A percentile compares a stretch with the other conserved stretches of the same genome.
Evolutionary conservation across 2,329 filamentous ascomycete species (phyloP).

Genomic region (Colletotrichum endophyticum): DNA sequence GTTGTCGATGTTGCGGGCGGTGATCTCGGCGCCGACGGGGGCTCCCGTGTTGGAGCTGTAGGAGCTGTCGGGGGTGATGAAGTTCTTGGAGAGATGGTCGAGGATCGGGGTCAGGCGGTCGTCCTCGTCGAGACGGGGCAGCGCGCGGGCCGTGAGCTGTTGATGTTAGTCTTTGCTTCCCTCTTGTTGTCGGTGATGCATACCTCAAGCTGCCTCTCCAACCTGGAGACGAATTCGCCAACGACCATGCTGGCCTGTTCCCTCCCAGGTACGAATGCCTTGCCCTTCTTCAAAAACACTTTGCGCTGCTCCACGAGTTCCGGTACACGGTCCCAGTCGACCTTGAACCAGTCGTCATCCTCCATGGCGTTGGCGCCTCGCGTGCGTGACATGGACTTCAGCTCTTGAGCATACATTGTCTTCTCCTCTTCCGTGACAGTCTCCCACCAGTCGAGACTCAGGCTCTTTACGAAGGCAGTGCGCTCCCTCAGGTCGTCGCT

Average conservation of each 20-base stretch:
- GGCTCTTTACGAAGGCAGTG: conserved; percentile 73
- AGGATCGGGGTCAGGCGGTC: conserved; percentile 78
- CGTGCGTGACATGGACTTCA: conserved; percentile 57
- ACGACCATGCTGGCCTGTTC: conserved; percentile 91
- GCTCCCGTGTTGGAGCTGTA: conserved; percentile 71
- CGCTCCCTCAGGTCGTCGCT: conserved; percentile 78
- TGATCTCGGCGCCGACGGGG: conserved; percentile 74
- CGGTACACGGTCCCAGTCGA: conserved; percentile 92
- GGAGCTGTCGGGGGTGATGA: conserved; percentile 86
- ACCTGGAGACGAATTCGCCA: conserved; percentile 78
- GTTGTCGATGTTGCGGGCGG: conserved; percentile 78
- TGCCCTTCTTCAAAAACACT: conserved; percentile 79
- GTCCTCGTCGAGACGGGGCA: conserved; percentile 94
- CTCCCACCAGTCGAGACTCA: conserved; percentile 92
- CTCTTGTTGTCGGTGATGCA: not conserved
- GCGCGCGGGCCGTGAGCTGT: conserved; percentile 84
- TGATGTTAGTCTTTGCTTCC: not conserved
- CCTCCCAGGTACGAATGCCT: conserved; percentile 86
- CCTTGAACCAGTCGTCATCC: conserved; percentile 92
- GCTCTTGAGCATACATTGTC: conserved; percentile 62
- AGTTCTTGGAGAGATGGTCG: conserved; percentile 89
- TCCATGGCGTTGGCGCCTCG: conserved; percentile 56
- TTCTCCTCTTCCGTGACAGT: conserved; percentile 81
- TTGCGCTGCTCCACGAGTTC: conserved; percentile 83
- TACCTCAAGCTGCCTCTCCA: conserved; percentile 79